Evolutionary conservation across 202 grass and related monocot species (phyloP), one percentile per base, ranked within the genome.

Genomic region (Cymbopogon flexuosus): DNA sequence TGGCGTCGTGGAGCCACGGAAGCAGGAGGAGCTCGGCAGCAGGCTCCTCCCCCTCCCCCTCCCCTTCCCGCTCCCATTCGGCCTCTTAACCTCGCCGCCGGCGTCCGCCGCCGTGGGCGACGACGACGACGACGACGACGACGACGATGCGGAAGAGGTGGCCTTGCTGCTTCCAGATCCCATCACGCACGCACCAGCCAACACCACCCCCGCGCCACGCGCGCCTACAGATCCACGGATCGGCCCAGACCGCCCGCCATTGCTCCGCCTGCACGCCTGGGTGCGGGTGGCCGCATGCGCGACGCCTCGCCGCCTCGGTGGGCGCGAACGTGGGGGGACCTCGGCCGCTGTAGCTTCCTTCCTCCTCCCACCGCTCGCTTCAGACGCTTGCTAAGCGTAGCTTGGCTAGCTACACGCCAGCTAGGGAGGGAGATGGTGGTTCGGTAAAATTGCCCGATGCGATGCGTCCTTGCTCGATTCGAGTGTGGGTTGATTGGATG

Each of bases 121-220:
- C 16, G 47, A 15, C 52, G 84, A 3, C n/a, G 51, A 49, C 16
- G 47, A 15, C 52, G 84, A 3, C n/a, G 51, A 52, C 5, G 16
- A 15, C 42, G 84, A 3, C 14, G 65, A 37, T 0, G 62, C 39
- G 5, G 72, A 39, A 9, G 70, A 13, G 61, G 75, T 77, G 56
- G 75, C 82, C 86, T 93, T 99, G 83, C 96, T 99, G 79, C 85
- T 88, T 31, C 88, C 78, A 81, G 92, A 96, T 93, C 96, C 96
- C 96, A 99, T 99, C 89, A 36, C 63, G 30, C 51, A 8, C 31
- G 30, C 70, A 8, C 31, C 79, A n/a, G 8, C 9, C 46, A 14
- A 2, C 63, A 12, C 34, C 10, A 1, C 54, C 8, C 2, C 54
- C 33, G 8, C 52, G 8, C 49, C 56, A 36, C 24, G 6, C 13